Evolutionary conservation across 1,284 basidiomycete species (phyloP).

Genomic region (Xerocomus amazonicus): DNA sequence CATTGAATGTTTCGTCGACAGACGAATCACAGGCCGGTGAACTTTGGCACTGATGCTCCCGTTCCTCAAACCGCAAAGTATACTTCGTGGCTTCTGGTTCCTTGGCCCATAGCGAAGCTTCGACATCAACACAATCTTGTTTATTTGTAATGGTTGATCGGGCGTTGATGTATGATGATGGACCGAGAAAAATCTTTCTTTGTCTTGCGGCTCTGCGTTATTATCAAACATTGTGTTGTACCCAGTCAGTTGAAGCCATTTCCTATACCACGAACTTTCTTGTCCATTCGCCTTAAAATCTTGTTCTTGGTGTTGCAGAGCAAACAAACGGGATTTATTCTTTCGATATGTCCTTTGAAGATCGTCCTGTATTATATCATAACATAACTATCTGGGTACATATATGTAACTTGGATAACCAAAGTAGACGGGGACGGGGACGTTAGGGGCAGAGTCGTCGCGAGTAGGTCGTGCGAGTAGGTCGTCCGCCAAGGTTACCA

Average conservation of each 20-base stretch:
- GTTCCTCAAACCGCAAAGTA: background rate
- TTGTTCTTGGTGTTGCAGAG: conserved; percentile 4
- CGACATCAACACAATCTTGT: conserved; percentile 19
- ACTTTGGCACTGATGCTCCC: conserved; percentile 51
- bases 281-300: conserved; percentile 1
- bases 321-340: conserved; percentile 18
- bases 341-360: conserved; percentile 20
- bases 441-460: no score
- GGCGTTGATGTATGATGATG: conserved; percentile 8
- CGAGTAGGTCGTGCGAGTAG: background rate
- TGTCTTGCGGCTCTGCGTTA: conserved; percentile 21
- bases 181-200: conserved; percentile 20
- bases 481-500: background rate
- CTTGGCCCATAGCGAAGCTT: conserved; percentile 3
- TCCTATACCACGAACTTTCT: conserved; percentile 25
- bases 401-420: background rate
- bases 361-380: conserved; percentile 23
- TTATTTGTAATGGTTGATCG: conserved; percentile 28
- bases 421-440: background rate
- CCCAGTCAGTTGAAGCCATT: conserved; percentile 17
- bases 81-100: background rate
- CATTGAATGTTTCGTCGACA: conserved; percentile 37
- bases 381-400: conserved; percentile 10
- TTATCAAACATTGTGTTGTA: conserved; percentile 32
- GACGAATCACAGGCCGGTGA: conserved; percentile 54